Conservation (phyloP, 305 asterid species). For the Caryopteris hybrid region DNA sequence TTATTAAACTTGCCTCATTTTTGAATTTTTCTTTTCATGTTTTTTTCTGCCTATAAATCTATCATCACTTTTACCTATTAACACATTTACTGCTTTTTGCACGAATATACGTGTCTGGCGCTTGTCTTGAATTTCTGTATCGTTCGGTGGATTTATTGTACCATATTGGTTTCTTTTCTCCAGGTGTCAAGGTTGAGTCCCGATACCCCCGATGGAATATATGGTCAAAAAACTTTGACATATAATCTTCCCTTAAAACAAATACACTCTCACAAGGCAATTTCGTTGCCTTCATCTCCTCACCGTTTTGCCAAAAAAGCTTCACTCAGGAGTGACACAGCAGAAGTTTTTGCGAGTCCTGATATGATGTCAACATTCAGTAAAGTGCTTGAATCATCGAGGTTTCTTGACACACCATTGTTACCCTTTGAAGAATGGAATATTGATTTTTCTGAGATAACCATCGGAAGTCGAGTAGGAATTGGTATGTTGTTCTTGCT, state of each 20-base stretch:
- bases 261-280: constrained; percentile 55
- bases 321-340: constrained; percentile 42
- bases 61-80: neutral
- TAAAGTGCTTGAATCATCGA: constrained; percentile 73
- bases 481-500: constrained; percentile 53
- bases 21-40: neutral
- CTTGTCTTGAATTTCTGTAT: constrained; percentile 13
- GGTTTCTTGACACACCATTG: constrained; percentile 68
- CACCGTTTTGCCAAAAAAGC: constrained; percentile 41
- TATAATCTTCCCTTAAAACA: constrained; percentile 46
- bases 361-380: constrained; percentile 53
- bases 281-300: constrained; percentile 83
- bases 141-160: constrained; percentile 6
- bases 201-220: constrained; percentile 50
- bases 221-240: constrained; percentile 41
- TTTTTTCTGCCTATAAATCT: neutral
- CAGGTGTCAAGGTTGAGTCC: constrained; percentile 62
- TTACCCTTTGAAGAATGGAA: constrained; percentile 85
- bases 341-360: constrained; percentile 40
- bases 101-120: constrained; percentile 27
- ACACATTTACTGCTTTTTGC: constrained; percentile 20
- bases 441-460: constrained; percentile 74
- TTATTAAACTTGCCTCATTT: neutral
- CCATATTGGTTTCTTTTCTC: constrained; percentile 15
- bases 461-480: constrained; percentile 84